Evolutionary conservation across 2,329 filamentous ascomycete species (phyloP).

Genomic region (Aspergillus ochraceoroseus): DNA sequence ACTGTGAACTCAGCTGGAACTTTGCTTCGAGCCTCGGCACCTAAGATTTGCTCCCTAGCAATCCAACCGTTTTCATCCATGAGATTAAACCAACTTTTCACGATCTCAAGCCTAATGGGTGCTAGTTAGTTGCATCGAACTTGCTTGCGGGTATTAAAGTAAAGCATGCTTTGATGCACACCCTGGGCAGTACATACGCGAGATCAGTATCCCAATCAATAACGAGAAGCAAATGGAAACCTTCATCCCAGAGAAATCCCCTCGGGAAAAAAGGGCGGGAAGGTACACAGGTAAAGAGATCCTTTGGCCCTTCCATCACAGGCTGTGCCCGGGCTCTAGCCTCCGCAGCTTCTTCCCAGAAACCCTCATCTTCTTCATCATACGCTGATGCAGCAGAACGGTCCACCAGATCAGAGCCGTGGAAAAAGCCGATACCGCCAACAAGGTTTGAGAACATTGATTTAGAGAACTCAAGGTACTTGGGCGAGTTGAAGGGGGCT

Average conservation of each 20-base stretch:
- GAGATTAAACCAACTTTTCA: slow-evolving; percentile 91
- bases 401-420: slow-evolving; percentile 82
- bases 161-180: background rate
- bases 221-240: slow-evolving; percentile 87
- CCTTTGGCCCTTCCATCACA: slow-evolving; percentile 71
- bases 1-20: slow-evolving; percentile 89
- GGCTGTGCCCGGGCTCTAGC: slow-evolving; percentile 66
- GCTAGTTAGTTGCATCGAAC: slow-evolving; percentile 17
- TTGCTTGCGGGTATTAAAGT: too few relatives aligned
- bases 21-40: slow-evolving; percentile 85
- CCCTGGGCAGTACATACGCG: slow-evolving; percentile 45
- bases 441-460: slow-evolving; percentile 92
- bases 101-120: slow-evolving; percentile 60
- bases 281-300: slow-evolving; percentile 86
- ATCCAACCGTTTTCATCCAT: slow-evolving; percentile 99
- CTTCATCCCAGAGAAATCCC: slow-evolving; percentile 97
- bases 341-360: slow-evolving; percentile 86
- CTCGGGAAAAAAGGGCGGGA: slow-evolving; percentile 94
- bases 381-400: slow-evolving; percentile 89
- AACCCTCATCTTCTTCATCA: slow-evolving; percentile 89
- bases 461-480: slow-evolving; percentile 75
- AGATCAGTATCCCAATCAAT: slow-evolving; percentile 93
- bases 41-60: slow-evolving; percentile 89
- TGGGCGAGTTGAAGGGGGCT: slow-evolving; percentile 66
- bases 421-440: slow-evolving; percentile 92